Evolutionary conservation across 768 basidiomycete species (phyloP).

Genomic region (Boletus tylopilopsis): DNA sequence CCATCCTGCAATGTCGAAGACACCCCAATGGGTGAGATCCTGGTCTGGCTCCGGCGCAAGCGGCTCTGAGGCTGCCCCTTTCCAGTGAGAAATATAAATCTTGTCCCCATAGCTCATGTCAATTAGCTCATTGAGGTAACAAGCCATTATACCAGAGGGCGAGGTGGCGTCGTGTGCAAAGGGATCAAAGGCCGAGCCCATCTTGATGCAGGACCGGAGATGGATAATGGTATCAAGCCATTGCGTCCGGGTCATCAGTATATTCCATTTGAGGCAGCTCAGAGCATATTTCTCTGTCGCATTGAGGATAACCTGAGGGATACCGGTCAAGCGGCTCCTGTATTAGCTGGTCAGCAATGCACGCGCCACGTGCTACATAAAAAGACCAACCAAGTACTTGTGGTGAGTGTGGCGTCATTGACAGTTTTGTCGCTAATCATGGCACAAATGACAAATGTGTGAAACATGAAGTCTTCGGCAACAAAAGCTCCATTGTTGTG

Average conservation of each 20-base stretch:
- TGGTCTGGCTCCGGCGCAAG: conserved; percentile 15
- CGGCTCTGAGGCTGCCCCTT: conserved; percentile 1
- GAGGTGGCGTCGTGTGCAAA: conserved; percentile 19
- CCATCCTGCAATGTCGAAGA: conserved; percentile 22
- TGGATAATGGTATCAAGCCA: conserved; percentile 23
- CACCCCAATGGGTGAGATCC: conserved; percentile 3
- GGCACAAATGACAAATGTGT: conserved; percentile 31
- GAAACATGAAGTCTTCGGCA: conserved; percentile 35
- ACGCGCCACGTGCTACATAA: background rate
- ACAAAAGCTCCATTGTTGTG: conserved; percentile 23
- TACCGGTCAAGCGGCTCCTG: conserved; percentile 21
- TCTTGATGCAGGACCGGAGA: conserved; percentile 25
- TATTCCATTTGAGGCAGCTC: conserved; percentile 21
- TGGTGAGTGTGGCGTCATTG: conserved; percentile 30
- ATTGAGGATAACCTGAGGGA: conserved; percentile 23
- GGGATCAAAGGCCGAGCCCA: conserved; percentile 23
- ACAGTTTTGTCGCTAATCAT: conserved; percentile 35
- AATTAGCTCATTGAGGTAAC: conserved; percentile 20
- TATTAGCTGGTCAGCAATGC: conserved; percentile 5
- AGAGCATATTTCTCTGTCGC: conserved; percentile 22
- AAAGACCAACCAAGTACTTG: conserved; percentile 29
- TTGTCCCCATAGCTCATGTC: conserved; percentile 3
- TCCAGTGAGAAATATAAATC: background rate
- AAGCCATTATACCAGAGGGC: conserved; percentile 13
- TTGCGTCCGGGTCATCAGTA: conserved; percentile 14